Evolutionary conservation across 2,329 filamentous ascomycete genomes (phyloP).

Genomic region (Cryoendolithus antarcticus): DNA sequence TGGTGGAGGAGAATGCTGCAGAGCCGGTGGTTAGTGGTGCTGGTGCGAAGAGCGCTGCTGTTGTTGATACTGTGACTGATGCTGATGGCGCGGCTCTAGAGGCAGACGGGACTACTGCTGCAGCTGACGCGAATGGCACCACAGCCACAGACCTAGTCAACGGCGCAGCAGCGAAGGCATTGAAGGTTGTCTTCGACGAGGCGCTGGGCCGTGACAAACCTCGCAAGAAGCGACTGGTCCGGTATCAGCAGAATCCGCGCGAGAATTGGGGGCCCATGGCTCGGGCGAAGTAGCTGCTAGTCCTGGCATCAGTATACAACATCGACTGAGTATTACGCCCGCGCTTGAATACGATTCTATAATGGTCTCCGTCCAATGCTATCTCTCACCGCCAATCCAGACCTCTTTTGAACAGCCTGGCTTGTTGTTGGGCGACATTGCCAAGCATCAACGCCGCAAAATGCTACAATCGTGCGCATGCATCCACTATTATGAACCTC

Average conservation of each 20-base stretch:
- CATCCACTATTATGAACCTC: too few relatives aligned
- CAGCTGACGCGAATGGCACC: conserved; percentile 6
- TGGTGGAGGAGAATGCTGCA: conserved; percentile 22
- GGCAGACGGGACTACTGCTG: conserved; percentile 2
- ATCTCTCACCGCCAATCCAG: too few relatives aligned
- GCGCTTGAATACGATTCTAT: too few relatives aligned
- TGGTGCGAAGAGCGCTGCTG: conserved; percentile 5
- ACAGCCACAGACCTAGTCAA: conserved; percentile 6
- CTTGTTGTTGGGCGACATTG: too few relatives aligned
- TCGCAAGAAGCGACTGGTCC: conserved; percentile 52
- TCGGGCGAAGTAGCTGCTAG: conserved; percentile 27
- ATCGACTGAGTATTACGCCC: too few relatives aligned
- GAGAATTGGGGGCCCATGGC: conserved; percentile 88
- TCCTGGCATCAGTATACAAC: too few relatives aligned
- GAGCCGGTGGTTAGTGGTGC: conserved; percentile 14
- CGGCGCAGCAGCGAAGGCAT: conserved; percentile 22
- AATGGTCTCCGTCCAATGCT: too few relatives aligned
- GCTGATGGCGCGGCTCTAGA: conserved; percentile 6
- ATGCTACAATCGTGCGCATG: too few relatives aligned
- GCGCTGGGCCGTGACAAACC: conserved; percentile 54
- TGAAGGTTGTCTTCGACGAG: conserved; percentile 69
- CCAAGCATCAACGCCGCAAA: too few relatives aligned
- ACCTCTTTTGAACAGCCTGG: too few relatives aligned
- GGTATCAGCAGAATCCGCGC: conserved; percentile 82
- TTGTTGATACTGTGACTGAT: conserved; percentile 10